Percentiles rank a stretch among this genome's conserved stretches.
phyloP scores from a whole-genome alignment of 2,329 filamentous ascomycete species.

The Aciculosporium take region DNA sequence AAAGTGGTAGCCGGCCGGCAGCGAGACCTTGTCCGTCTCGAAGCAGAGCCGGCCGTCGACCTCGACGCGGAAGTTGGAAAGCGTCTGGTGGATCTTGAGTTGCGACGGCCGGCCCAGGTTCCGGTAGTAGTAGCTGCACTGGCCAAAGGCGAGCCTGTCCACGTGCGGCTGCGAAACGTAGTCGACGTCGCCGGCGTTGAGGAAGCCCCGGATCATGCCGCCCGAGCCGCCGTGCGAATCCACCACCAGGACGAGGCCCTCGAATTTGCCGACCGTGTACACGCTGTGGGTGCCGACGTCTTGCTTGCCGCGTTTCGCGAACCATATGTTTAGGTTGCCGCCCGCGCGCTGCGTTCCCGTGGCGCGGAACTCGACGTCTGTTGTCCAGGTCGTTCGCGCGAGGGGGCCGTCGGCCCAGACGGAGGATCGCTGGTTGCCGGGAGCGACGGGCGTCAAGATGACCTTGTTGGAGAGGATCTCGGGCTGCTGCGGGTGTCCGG shows the following conservation, averaged over 20 bases:
- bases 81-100: constrained; percentile 56
- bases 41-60: constrained; percentile 76
- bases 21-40: constrained; percentile 59
- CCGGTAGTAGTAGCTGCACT: constrained; percentile 81
- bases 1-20: constrained; percentile 71
- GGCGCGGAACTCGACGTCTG: constrained; percentile 76
- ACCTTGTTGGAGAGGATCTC: constrained; percentile 75
- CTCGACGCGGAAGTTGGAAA: constrained; percentile 56
- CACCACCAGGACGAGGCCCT: constrained; percentile 77
- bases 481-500: constrained; percentile 39
- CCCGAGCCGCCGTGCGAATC: constrained; percentile 66
- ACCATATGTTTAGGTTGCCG: constrained; percentile 91
- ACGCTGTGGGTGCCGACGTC: constrained; percentile 59
- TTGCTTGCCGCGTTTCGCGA: constrained; percentile 53
- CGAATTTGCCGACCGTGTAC: constrained; percentile 73
- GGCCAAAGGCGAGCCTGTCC: constrained; percentile 79
- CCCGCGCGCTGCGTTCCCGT: constrained; percentile 72
- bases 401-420: constrained; percentile 60
- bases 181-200: constrained; percentile 79
- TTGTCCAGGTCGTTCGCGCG: constrained; percentile 57
- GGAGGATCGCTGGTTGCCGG: constrained; percentile 72
- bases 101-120: constrained; percentile 78
- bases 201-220: constrained; percentile 77
- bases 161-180: constrained; percentile 63
- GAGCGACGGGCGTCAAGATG: constrained; percentile 77